Percentiles rank a stretch among this genome's conserved stretches.
These are phyloP conservation scores for Lomentospora prolificans DNA, from an alignment of 2,329 filamentous ascomycete genomes.

Conservation along the genomic window DNA sequence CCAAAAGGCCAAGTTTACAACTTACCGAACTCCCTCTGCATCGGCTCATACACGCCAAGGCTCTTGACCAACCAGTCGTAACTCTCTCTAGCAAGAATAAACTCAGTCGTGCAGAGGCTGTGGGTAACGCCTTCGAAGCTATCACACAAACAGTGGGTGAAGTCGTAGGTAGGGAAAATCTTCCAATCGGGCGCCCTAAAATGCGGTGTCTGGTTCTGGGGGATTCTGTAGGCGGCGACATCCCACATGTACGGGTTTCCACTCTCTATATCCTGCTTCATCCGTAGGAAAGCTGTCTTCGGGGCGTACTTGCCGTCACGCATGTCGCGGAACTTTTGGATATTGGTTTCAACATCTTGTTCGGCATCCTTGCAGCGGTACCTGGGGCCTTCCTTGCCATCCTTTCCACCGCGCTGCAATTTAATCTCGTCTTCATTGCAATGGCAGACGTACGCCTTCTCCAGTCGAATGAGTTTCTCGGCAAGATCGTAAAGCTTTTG, in stretches of 20 bases:
- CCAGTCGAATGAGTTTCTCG: slow-evolving; percentile 68
- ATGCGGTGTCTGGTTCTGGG: slow-evolving; percentile 60
- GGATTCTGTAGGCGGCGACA: slow-evolving; percentile 78
- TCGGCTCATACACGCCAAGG: slow-evolving; percentile 76
- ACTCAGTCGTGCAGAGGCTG: slow-evolving; percentile 88
- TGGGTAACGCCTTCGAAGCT: slow-evolving; percentile 88
- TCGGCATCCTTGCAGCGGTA: slow-evolving; percentile 75
- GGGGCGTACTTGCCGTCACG: slow-evolving; percentile 82
- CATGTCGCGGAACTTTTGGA: slow-evolving; percentile 82
- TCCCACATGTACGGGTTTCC: slow-evolving; percentile 97
- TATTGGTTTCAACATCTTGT: slow-evolving; percentile 63
- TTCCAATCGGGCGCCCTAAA: slow-evolving; percentile 77
- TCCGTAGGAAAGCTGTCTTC: slow-evolving; percentile 73
- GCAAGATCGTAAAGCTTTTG: slow-evolving; percentile 79
- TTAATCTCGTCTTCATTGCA: slow-evolving; percentile 79
- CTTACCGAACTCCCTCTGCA: slow-evolving; percentile 74
- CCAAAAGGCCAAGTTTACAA: too few relatives aligned
- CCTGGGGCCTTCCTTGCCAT: slow-evolving; percentile 54
- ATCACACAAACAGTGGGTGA: slow-evolving; percentile 84
- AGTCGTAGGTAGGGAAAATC: slow-evolving; percentile 94
- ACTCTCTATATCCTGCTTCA: slow-evolving; percentile 81
- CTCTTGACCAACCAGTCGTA: slow-evolving; percentile 86
- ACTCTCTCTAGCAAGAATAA: slow-evolving; percentile 71
- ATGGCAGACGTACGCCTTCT: slow-evolving; percentile 75
- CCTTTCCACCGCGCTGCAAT: slow-evolving; percentile 71